Base-by-base conservation (phyloP, 495 filamentous ascomycete species). In the Opeltia flavorubescens region DNA sequence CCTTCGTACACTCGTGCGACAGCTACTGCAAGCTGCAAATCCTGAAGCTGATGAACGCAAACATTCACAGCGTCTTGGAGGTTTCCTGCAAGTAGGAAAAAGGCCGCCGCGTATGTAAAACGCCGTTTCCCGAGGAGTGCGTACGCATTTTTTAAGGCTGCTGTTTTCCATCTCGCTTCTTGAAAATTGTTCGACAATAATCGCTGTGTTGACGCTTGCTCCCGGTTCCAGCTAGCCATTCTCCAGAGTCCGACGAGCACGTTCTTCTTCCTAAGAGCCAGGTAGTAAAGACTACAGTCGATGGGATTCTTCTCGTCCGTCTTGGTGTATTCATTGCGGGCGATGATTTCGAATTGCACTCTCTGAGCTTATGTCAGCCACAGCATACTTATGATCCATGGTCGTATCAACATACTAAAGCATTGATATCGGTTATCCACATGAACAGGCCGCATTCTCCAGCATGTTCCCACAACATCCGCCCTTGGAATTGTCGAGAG, bases 71-170 rank as follows among this genome's bases (percentile, higher is more conserved):
- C 89, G 62, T 94, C 89, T 39, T 80, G 76, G 17, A 93, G 64
- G 54, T 83, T 80, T 49, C 84, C 89, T 8, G 88, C 93, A 1
- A 99, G 72, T 26, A 99, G 70, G 68, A 99, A 99, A 59, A 95
- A 96, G 2, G 89, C 83, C 5, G 89, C 93, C 5, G 91, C 91
- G 56, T 99, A 98, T 70, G 89, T 83, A 63, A 93, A 94, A 56
- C 91, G 73, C 30, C 83, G 78, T 64, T 87, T 91, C 35, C 88
- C 89, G 59, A 96, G 80, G 48, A 99, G 60, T n/a, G 89, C 89
- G 63, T 94, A 99, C 1, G 91, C 91, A 57, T 99, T 99, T 64
- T 99, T 99, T 48, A 93, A 61, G 9, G 93, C 91, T 2, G 86
- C 80, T 1, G 85, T 94, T 65, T 77, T 83, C 87, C 91, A 95